Base-by-base conservation (phyloP, 768 basidiomycete species). In the Termitomyces sp. region DNA sequence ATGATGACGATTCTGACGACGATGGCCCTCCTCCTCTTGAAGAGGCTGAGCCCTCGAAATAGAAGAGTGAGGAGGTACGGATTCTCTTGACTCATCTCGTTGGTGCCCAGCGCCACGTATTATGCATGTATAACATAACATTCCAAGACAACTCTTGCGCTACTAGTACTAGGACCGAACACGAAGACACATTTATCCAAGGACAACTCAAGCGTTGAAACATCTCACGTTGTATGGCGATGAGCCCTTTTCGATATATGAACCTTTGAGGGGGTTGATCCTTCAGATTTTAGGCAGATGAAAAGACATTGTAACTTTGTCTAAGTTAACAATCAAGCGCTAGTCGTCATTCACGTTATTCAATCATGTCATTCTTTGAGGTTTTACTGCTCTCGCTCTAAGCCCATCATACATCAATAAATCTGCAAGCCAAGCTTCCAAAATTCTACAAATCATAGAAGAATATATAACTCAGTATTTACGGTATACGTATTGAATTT, bases 1-100 rank as follows among this genome's bases (percentile, higher is more conserved):
- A 71, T 21, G 81, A 77, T 12, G 76, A 78, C 41, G 82, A 81
- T 55, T 72, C 75, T 6, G 82, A 84, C 54, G 85, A 84, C 48
- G 88, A 86, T 41, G 89, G 84, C 50, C 90, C 89, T 55, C 91
- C 91, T 51, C 88, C 90, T 63, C 86, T 93, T 46, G 91, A 92
- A 74, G 83, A 85, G n/a, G 77, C 76, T 31, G 79, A 82, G 65
- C 66, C 75, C 21, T 29, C 72, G 46, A 80, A 80, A 66, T 77
- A 72, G 68, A 66, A 31, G n/a, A 25, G 29, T 51, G 3, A 19
- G 10, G 44, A 29, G 9, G 27, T 45, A 4, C 9, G 17, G 17
- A 16, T 40, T 3, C n/a, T 53, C 35, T 35, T 47, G 43, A 52
- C 14, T 49, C 27, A 35, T 49, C 17, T 48, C 3, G 16, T 16